These are phyloP conservation scores for Claviceps sp. DNA, from an alignment of 2,329 filamentous ascomycete genomes.

Conservation along the genomic window DNA sequence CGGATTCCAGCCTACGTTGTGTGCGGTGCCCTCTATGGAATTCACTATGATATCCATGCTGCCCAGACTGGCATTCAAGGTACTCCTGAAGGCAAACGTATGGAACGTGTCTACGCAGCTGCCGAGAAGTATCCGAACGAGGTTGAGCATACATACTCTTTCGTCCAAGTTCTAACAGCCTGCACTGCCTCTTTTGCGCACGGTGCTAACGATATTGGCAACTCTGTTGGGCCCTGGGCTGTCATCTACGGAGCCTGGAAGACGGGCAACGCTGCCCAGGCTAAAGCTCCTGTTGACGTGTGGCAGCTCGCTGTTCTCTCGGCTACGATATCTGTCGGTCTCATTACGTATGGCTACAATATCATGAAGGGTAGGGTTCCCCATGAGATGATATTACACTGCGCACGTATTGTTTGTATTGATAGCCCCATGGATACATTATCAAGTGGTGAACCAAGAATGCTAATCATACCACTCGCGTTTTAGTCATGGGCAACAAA, in stretches of 20 bases:
- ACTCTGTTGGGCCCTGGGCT: conserved; percentile 57
- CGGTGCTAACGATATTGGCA: conserved; percentile 66
- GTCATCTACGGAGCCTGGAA: conserved; percentile 54
- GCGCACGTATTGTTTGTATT: background rate
- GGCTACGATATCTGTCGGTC: conserved; percentile 30
- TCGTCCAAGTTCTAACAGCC: conserved; percentile 52
- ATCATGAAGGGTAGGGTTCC: conserved; percentile 60
- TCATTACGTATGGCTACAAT: conserved; percentile 68
- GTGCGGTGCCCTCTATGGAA: conserved; percentile 53
- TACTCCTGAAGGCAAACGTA: conserved; percentile 11
- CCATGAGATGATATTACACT: too few species aligned
- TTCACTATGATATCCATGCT: conserved; percentile 67
- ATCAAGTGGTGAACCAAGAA: too few species aligned
- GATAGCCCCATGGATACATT: background rate
- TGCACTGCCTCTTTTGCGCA: conserved; percentile 63
- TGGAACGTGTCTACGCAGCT: conserved; percentile 44
- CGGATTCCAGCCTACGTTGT: conserved; percentile 57
- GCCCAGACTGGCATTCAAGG: conserved; percentile 10
- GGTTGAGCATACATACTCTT: conserved; percentile 56
- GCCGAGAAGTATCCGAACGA: conserved; percentile 56
- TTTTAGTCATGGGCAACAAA: conserved; percentile 64
- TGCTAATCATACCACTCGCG: background rate
- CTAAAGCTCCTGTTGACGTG: conserved; percentile 53
- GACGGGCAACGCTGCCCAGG: conserved; percentile 44
- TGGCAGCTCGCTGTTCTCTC: conserved; percentile 69